A percentile compares a stretch with the other conserved stretches of the same genome.
Conservation (phyloP, 2,329 filamentous ascomycete species). For the Pezicula rhizophila region DNA sequence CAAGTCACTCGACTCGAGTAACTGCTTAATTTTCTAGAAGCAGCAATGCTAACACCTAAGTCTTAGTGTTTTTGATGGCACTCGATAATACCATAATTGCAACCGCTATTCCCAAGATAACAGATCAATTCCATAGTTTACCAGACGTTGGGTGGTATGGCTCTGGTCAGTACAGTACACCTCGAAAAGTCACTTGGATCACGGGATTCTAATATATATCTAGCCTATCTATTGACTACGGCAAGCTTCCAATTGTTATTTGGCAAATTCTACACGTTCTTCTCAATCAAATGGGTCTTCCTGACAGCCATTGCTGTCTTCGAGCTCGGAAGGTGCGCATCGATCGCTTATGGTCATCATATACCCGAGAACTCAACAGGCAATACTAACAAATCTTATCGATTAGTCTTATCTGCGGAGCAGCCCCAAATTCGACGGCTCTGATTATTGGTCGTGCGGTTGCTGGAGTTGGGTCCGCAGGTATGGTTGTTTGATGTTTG, state of each 20-base stretch:
- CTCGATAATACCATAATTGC: slow-evolving; percentile 30
- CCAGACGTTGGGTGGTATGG: slow-evolving; percentile 42
- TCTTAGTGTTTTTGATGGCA: slow-evolving; percentile 22
- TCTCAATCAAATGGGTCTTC: slow-evolving; percentile 26
- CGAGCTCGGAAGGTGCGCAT: slow-evolving; percentile 17
- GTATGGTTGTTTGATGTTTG: slow-evolving; percentile 3
- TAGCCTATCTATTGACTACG: slow-evolving; percentile 31
- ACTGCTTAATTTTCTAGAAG: no score
- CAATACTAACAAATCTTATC: no score
- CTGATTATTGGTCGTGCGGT: slow-evolving; percentile 27
- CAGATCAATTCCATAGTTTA: slow-evolving; percentile 32
- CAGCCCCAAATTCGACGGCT: slow-evolving; percentile 23
- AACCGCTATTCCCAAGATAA: slow-evolving; percentile 33
- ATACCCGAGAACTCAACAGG: no score
- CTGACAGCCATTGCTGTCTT: slow-evolving; percentile 24
- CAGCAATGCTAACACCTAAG: no score
- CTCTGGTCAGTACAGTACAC: slow-evolving; percentile 8
- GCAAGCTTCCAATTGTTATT: slow-evolving; percentile 26
- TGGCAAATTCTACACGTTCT: slow-evolving; percentile 28
- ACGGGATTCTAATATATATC: no score
- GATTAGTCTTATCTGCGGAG: slow-evolving; percentile 21
- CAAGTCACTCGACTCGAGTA: no score
- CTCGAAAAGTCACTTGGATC: no score
- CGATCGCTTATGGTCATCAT: no score
- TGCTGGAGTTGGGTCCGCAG: slow-evolving; percentile 27